A percentile compares a stretch with the other conserved stretches of the same genome.
phyloP scores from a whole-genome alignment of 2,329 filamentous ascomycete genomes.

The Claviceps fusiformis region DNA sequence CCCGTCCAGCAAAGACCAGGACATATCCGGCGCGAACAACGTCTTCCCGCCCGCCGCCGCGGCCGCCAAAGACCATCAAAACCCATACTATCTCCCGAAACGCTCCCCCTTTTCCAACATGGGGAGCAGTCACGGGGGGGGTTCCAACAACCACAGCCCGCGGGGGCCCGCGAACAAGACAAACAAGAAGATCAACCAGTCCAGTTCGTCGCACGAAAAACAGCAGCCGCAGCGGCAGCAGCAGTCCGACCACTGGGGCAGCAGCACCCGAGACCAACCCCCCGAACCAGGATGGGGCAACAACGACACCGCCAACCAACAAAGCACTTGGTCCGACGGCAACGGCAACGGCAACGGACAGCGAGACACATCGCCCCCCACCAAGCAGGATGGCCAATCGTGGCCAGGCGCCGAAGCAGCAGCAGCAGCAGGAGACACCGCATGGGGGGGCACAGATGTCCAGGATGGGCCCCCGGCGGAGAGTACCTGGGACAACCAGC shows the following conservation, averaged over 20 bases:
- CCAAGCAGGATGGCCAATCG: too few species aligned
- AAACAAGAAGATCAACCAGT: neutral
- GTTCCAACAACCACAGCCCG: constrained; percentile 1
- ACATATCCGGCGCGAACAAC: constrained; percentile 16
- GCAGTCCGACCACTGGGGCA: neutral
- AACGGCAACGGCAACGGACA: neutral
- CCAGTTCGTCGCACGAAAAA: neutral
- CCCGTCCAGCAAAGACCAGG: constrained; percentile 10
- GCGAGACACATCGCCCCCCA: neutral
- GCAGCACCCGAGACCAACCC: neutral
- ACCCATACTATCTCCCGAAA: constrained; percentile 17
- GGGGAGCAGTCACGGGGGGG: constrained; percentile 5
- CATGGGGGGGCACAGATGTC: neutral
- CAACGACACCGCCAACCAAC: neutral
- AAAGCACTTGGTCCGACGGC: neutral
- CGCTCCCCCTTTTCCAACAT: constrained; percentile 10
- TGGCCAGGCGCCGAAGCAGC: neutral
- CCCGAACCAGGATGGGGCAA: neutral
- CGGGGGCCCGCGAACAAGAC: neutral
- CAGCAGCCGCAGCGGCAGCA: neutral
- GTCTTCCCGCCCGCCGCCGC: constrained; percentile 13
- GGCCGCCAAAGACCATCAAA: constrained; percentile 4
- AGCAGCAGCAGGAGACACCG: neutral
- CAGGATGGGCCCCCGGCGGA: neutral
- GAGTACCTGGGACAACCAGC: neutral